Evolutionary conservation across 805 yeast species (phyloP).

Genomic region (Alloascoidea hylecoeti): DNA sequence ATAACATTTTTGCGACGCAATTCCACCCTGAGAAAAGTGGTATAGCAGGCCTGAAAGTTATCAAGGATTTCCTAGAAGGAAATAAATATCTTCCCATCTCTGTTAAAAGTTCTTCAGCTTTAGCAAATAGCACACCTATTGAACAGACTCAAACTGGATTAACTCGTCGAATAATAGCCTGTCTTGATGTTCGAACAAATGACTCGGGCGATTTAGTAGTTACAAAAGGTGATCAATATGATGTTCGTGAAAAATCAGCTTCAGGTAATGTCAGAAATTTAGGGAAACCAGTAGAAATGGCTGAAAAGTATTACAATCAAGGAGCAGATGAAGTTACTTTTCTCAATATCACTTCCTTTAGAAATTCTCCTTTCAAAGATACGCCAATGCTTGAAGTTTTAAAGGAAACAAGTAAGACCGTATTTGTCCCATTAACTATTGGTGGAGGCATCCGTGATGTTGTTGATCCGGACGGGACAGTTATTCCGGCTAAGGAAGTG

Average conservation of each 20-base stretch:
- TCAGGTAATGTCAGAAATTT: conserved; percentile 66
- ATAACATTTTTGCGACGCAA: conserved; percentile 86
- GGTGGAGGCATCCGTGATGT: conserved; percentile 97
- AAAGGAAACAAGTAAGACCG: conserved; percentile 68
- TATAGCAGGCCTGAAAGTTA: conserved; percentile 66
- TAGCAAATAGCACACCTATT: conserved; percentile 6
- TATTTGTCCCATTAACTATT: conserved; percentile 93
- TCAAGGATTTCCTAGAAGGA: conserved; percentile 55
- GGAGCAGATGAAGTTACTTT: conserved; percentile 98
- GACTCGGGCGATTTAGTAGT: conserved; percentile 94
- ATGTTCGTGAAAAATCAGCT: conserved; percentile 68
- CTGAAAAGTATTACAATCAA: conserved; percentile 77
- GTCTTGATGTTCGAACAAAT: conserved; percentile 92
- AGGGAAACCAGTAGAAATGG: conserved; percentile 94
- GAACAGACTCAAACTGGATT: conserved; percentile 36
- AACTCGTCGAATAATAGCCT: conserved; percentile 87
- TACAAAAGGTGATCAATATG: conserved; percentile 97
- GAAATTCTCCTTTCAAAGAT: conserved; percentile 86
- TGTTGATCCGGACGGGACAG: conserved; percentile 70
- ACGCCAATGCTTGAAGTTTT: conserved; percentile 93
- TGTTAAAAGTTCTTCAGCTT: background rate
- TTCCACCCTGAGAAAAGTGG: conserved; percentile 99
- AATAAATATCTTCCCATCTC: conserved; percentile 16
- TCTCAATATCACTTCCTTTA: conserved; percentile 86
- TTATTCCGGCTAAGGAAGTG: conserved; percentile 74